Conservation (phyloP, 1,139 yeast species). For the Candida sp. region DNA sequence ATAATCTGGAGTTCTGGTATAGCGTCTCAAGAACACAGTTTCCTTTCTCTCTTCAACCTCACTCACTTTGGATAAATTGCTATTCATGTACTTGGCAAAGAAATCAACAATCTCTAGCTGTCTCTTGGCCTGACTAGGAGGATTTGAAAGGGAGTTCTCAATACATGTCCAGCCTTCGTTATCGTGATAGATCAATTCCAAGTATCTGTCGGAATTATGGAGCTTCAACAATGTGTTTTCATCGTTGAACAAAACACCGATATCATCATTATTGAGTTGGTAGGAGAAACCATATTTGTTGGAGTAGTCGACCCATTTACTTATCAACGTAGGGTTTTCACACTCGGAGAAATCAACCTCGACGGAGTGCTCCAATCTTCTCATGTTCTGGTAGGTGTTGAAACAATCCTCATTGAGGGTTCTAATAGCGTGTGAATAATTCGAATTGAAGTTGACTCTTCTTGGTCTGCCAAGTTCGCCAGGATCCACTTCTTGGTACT, state of each 20-base stretch:
- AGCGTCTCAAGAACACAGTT: conserved; percentile 78
- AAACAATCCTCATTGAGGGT: conserved; percentile 42
- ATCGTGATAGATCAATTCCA: conserved; percentile 62
- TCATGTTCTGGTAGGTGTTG: conserved; percentile 47
- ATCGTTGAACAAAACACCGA: conserved; percentile 91
- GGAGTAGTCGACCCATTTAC: conserved; percentile 98
- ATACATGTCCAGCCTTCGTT: conserved; percentile 77
- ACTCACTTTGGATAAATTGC: conserved; percentile 77
- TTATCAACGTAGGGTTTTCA: conserved; percentile 74
- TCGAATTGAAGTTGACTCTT: conserved; percentile 46
- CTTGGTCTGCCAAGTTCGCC: conserved; percentile 41
- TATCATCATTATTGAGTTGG: conserved; percentile 87
- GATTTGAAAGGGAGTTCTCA: conserved; percentile 57
- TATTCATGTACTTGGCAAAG: conserved; percentile 84
- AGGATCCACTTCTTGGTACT: conserved; percentile 76
- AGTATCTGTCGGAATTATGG: conserved; percentile 65
- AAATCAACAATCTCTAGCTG: conserved; percentile 85
- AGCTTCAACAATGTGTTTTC: conserved; percentile 79
- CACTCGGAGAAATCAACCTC: conserved; percentile 37
- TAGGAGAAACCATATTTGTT: conserved; percentile 96
- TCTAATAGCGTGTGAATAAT: conserved; percentile 42
- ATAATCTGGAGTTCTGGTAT: conserved; percentile 75
- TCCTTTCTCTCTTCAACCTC: conserved; percentile 61
- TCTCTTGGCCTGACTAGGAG: conserved; percentile 66
- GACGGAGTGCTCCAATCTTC: conserved; percentile 38